phyloP scores from a whole-genome alignment of 139 green algal species.

The Zygnema cylindricum region DNA sequence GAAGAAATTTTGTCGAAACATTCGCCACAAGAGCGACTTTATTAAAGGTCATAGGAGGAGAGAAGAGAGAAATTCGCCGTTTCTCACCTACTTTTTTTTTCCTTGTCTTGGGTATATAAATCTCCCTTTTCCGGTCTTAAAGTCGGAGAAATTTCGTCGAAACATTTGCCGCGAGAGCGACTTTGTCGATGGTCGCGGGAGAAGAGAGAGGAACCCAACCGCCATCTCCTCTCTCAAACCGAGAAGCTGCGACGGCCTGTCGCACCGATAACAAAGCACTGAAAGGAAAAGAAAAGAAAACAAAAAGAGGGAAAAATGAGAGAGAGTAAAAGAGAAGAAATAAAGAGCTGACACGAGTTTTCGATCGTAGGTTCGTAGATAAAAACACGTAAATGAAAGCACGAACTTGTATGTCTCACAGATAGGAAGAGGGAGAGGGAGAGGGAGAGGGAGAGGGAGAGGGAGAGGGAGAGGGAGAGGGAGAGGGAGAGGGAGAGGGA shows the following conservation, averaged over 20 bases:
- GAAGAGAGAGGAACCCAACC: not conserved
- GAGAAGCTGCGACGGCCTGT: not conserved
- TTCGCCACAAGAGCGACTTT: too few relatives aligned
- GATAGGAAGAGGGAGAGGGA: conserved; percentile 5
- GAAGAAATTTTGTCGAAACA: too few relatives aligned
- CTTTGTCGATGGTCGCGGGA: not conserved
- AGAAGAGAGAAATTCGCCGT: too few relatives aligned
- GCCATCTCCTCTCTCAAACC: not conserved
- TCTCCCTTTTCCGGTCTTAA: not conserved
- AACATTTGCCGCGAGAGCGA: not conserved
- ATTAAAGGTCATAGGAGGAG: too few relatives aligned
- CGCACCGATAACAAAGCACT: not conserved
- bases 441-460: conserved; percentile 7
- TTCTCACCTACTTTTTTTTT: too few relatives aligned
- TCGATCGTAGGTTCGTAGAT: too few relatives aligned
- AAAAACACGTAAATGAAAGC: too few relatives aligned
- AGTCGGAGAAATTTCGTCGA: not conserved
- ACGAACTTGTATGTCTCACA: not conserved
- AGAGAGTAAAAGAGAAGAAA: too few relatives aligned
- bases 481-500: conserved; percentile 7
- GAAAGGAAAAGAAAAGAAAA: too few relatives aligned
- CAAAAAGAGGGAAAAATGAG: too few relatives aligned
- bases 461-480: not conserved
- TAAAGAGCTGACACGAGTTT: too few relatives aligned
- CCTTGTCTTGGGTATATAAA: too few relatives aligned